phyloP scores from a whole-genome alignment of 345 rosid genomes.

The Melaleuca alternifolia region DNA sequence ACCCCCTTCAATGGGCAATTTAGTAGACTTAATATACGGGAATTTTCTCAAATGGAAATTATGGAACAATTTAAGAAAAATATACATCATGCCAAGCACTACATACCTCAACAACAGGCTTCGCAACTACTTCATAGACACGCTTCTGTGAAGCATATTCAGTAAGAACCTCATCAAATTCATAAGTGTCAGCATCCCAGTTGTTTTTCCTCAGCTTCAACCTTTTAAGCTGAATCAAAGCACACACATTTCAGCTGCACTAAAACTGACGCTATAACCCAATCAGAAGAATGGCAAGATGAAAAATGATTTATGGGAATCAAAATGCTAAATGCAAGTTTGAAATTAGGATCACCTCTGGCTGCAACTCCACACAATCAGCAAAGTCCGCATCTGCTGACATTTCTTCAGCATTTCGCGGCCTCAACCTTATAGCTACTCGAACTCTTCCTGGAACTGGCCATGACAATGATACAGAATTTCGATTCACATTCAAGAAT shows the following conservation, averaged over 20 bases:
- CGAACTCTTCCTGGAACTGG: conserved; percentile 93
- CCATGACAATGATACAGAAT: background rate
- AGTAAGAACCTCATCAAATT: conserved; percentile 94
- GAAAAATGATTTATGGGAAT: background rate
- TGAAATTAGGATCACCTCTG: conserved; percentile 44
- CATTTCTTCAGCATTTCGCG: conserved; percentile 78
- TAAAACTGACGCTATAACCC: background rate
- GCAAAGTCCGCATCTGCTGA: conserved; percentile 96
- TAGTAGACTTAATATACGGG: background rate
- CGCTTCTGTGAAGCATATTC: conserved; percentile 97
- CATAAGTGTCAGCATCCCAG: conserved; percentile 94
- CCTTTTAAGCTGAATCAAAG: conserved; percentile 59
- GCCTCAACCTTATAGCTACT: conserved; percentile 91
- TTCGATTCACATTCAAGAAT: background rate
- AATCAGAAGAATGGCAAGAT: background rate
- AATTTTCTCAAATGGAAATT: background rate
- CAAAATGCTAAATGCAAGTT: background rate
- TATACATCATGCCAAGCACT: background rate
- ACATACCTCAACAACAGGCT: conserved; percentile 96
- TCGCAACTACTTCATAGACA: conserved; percentile 92
- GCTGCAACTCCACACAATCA: conserved; percentile 92
- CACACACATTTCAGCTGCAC: background rate
- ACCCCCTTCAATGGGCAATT: background rate
- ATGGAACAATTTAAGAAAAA: background rate
- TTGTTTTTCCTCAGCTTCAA: conserved; percentile 95